These are phyloP conservation scores for Trametes cubensis DNA, from an alignment of 768 basidiomycete genomes.

Conservation along the genomic window DNA sequence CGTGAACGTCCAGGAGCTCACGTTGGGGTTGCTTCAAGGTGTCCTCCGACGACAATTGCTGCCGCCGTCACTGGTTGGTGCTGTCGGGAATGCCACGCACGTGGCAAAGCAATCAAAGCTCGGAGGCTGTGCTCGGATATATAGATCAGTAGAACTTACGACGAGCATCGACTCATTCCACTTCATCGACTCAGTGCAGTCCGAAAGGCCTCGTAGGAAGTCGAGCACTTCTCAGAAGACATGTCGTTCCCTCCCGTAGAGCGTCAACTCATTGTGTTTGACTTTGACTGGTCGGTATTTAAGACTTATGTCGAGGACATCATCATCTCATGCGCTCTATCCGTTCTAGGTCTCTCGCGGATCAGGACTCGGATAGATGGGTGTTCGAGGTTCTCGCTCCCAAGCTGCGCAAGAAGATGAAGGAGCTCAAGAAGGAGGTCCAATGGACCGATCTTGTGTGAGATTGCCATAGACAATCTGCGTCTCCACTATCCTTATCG, in stretches of 20 bases:
- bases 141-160: background rate
- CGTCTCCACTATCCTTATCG: background rate
- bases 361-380: conserved; percentile 97
- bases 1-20: background rate
- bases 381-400: conserved; percentile 86
- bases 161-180: conserved; percentile 6
- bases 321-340: background rate
- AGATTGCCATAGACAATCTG: conserved; percentile 27
- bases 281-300: conserved; percentile 86
- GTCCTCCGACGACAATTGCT: background rate
- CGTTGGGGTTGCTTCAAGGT: too few species aligned
- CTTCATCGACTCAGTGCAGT: background rate
- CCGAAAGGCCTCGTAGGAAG: background rate
- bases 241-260: conserved; percentile 30
- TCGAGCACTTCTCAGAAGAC: background rate
- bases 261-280: conserved; percentile 85
- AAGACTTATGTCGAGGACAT: background rate
- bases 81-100: background rate
- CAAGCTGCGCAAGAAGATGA: conserved; percentile 81
- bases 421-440: conserved; percentile 56
- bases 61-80: background rate
- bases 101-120: background rate
- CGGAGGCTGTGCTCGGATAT: background rate
- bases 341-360: conserved; percentile 73
- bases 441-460: conserved; percentile 98